phyloP scores from a whole-genome alignment of 2,329 filamentous ascomycete genomes.

The Cercospora janseana region DNA sequence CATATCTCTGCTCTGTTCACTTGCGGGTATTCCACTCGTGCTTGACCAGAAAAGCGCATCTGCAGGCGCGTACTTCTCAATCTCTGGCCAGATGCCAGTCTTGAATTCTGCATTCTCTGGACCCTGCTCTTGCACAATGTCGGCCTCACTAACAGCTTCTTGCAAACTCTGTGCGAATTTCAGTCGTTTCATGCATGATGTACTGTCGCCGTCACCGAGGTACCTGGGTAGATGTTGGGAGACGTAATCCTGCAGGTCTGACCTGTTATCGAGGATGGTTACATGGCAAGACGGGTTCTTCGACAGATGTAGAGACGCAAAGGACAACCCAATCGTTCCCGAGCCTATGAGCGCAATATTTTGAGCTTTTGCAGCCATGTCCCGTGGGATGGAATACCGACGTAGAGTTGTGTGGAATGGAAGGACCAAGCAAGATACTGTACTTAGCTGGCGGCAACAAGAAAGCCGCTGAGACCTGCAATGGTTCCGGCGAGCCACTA shows the following conservation, averaged over 20 bases:
- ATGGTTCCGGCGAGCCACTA: too few species aligned
- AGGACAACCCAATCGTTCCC: conserved; percentile 56
- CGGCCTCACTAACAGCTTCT: conserved; percentile 47
- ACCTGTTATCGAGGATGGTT: conserved; percentile 52
- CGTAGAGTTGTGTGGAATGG: background rate
- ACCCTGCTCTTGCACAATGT: conserved; percentile 60
- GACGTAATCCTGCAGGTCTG: conserved; percentile 49
- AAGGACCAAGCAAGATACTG: background rate
- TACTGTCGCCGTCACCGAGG: conserved; percentile 36
- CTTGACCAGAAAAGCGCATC: conserved; percentile 56
- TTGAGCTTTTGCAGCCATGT: conserved; percentile 4
- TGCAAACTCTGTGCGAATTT: conserved; percentile 39
- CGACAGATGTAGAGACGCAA: conserved; percentile 54
- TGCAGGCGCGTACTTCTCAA: conserved; percentile 48
- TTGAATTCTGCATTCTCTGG: conserved; percentile 57
- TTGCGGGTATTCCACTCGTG: conserved; percentile 58
- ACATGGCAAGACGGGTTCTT: conserved; percentile 44
- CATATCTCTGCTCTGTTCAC: conserved; percentile 48
- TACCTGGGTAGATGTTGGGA: conserved; percentile 45
- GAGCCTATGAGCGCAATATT: conserved; percentile 46
- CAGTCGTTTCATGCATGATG: conserved; percentile 36
- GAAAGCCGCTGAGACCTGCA: too few species aligned
- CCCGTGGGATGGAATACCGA: background rate
- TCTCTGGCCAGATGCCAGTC: conserved; percentile 50
- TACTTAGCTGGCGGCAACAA: background rate